phyloP scores from a whole-genome alignment of 495 filamentous ascomycete species.

The Xeromyces bisporus region DNA sequence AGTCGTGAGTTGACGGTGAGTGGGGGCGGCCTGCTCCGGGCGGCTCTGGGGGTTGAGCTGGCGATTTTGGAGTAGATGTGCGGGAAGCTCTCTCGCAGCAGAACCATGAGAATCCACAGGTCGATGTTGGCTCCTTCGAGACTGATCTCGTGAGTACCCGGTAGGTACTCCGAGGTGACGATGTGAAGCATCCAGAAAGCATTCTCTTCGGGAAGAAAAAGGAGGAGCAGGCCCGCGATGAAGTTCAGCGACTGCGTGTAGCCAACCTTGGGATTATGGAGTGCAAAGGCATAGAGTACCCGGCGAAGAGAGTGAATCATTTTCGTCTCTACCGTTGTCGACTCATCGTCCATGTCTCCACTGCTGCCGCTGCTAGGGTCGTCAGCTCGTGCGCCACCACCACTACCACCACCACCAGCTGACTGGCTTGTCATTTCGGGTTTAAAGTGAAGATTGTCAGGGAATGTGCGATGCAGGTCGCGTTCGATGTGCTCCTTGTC shows the following conservation, averaged over 20 bases:
- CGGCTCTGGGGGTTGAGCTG: conserved; percentile 46
- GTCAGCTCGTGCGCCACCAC: too few relatives aligned
- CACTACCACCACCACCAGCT: conserved; percentile 5
- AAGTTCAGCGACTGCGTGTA: conserved; percentile 98
- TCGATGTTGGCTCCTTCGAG: conserved; percentile 91
- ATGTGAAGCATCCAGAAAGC: conserved; percentile 90
- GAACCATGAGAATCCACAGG: conserved; percentile 79
- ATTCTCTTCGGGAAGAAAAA: conserved; percentile 85
- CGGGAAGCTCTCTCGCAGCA: conserved; percentile 68
- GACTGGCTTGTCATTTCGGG: conserved; percentile 35
- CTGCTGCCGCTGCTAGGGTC: conserved; percentile 6
- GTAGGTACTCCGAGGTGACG: conserved; percentile 73
- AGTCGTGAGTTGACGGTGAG: conserved; percentile 42
- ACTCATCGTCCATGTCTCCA: conserved; percentile 14
- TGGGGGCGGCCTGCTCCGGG: conserved; percentile 18
- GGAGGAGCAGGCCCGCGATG: conserved; percentile 81
- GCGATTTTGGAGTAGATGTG: conserved; percentile 78
- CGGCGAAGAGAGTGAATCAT: conserved; percentile 68
- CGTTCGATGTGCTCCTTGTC: conserved; percentile 89
- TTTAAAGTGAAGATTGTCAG: conserved; percentile 86
- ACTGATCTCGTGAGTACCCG: conserved; percentile 81
- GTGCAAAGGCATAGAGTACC: conserved; percentile 75
- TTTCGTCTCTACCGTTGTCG: conserved; percentile 43
- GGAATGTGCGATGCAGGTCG: conserved; percentile 88
- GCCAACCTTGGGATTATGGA: conserved; percentile 76